Base-by-base conservation (phyloP, 768 basidiomycete species). In the Lactarius quietus region DNA sequence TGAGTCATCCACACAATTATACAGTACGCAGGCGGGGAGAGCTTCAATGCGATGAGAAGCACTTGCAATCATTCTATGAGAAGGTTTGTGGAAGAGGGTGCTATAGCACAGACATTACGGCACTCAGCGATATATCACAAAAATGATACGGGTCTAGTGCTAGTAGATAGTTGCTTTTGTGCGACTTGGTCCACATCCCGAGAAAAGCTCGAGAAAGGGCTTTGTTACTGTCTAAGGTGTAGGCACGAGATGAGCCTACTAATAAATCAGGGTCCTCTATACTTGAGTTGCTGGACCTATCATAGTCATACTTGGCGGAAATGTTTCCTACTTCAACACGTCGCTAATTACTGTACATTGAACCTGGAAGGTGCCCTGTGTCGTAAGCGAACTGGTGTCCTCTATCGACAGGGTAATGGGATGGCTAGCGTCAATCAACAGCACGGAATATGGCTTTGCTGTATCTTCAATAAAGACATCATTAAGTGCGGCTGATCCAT, bases 321-420 rank as follows among this genome's bases (percentile, higher is more conserved):
- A 33, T 26, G 14, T 51, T 51, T 60, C 45, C 59, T 18, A 15
- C 41, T 54, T 36, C 28, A 2, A 57, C 14, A 18, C 3, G 36
- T 31, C 31, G 35, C 45, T 23, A 38, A 62, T 57, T n/a, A 20
- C 35, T n/a, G n/a, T n/a, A 35, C 3, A 18, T 43, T n/a, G n/a
- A 28, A 33, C 36, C 31, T 39, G 23, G 43, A 28, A 48, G 48
- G 28, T 26, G 53, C 59, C 54, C 61, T 59, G 29, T 61, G 59
- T 39, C 35, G 45, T 65, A 61, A 56, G 54, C 58, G 57, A 26
- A 10, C 9, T 41, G 17, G 38, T 45, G 36, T 58, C 53, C 28
- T 54, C 31, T n/a, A 60, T 59, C 53, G 59, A 56, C 61, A n/a
- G 63, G 52, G 28, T 15, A 57, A n/a, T 23, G 15, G 43, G 26